Evolutionary conservation across 2,329 filamentous ascomycete species (phyloP).

Genomic region (Monosporascus sp.): DNA sequence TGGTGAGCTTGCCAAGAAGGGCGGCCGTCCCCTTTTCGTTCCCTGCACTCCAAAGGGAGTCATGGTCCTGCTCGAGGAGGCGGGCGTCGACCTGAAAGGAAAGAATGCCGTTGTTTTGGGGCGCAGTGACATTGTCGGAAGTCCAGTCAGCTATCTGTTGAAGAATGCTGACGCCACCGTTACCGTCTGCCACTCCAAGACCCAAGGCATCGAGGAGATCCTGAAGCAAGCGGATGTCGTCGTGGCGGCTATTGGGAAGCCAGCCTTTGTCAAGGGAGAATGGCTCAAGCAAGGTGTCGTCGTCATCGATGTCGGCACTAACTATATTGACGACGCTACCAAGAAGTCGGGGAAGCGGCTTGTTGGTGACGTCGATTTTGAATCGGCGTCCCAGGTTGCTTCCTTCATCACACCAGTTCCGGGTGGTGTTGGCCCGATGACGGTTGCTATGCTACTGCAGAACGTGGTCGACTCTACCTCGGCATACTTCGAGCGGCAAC

Average conservation of each 20-base stretch:
- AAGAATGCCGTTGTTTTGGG: constrained; percentile 95
- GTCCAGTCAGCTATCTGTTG: constrained; percentile 90
- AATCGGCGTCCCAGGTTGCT: constrained; percentile 75
- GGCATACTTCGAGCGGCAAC: constrained; percentile 76
- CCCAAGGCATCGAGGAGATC: constrained; percentile 63
- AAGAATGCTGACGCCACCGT: constrained; percentile 96
- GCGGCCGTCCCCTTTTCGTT: constrained; percentile 80
- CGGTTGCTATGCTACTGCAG: constrained; percentile 93
- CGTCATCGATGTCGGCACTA: constrained; percentile 96
- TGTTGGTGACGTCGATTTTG: constrained; percentile 92
- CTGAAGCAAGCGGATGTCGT: constrained; percentile 84
- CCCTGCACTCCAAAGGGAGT: constrained; percentile 97
- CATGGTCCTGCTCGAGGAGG: constrained; percentile 84
- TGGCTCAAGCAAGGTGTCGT: constrained; percentile 95
- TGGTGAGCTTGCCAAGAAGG: constrained; percentile 92
- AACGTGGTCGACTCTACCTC: constrained; percentile 88
- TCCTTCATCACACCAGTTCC: constrained; percentile 94
- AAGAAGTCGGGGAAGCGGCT: constrained; percentile 91
- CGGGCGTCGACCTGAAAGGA: constrained; percentile 75
- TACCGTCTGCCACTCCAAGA: constrained; percentile 91
- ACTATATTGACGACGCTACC: constrained; percentile 82
- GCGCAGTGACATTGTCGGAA: constrained; percentile 94
- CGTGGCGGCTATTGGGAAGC: constrained; percentile 83
- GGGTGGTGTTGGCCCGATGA: constrained; percentile 97
- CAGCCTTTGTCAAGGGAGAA: constrained; percentile 85